Evolutionary conservation across 345 rosid genomes (phyloP), one percentile per base, ranked within the genome.

Genomic region (Carallia brachiata): DNA sequence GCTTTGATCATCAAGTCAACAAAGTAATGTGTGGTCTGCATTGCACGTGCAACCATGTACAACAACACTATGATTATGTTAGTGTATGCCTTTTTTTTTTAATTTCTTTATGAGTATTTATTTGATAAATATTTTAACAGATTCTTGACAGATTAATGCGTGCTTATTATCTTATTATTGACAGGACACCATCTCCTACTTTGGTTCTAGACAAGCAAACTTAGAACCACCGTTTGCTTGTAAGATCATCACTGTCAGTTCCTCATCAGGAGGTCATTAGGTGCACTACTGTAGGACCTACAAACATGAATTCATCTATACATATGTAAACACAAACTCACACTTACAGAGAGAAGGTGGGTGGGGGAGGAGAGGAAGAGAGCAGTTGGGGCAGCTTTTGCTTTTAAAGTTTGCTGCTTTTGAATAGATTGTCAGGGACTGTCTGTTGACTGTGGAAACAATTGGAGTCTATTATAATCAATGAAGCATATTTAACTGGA

Each of bases 361-460:
- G n/a, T n/a, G n/a, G n/a, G n/a, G 60, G 27, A 56, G 60, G 12
- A 27, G 1, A 19, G 60, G 12, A 30, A 15, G 15, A 30, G 12
- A 30, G 60, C 31, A 1, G 61, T 16, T 54, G 61, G 61, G 61
- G 70, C 80, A 79, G 88, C 85, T 85, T 90, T 88, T 73, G 80
- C 84, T 79, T 85, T 56, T 75, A 73, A 85, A 86, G 94, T 76
- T 68, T 56, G 70, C 37, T 75, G 79, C 93, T 86, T 79, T 86
- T 77, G 71, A 76, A 68, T 69, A 72, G 78, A 77, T 80, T 73
- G 70, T 73, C 66, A 30, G 80, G 79, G 77, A 61, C 65, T 66
- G 84, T 80, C 75, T 73, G 78, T 77, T 88, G 88, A 81, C 81
- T 68, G 82, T 83, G 78, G 82, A 81, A 67, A 79, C 81, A 77